phyloP scores from a whole-genome alignment of 2,329 filamentous ascomycete species.

The Colletotrichum cordylinicola region DNA sequence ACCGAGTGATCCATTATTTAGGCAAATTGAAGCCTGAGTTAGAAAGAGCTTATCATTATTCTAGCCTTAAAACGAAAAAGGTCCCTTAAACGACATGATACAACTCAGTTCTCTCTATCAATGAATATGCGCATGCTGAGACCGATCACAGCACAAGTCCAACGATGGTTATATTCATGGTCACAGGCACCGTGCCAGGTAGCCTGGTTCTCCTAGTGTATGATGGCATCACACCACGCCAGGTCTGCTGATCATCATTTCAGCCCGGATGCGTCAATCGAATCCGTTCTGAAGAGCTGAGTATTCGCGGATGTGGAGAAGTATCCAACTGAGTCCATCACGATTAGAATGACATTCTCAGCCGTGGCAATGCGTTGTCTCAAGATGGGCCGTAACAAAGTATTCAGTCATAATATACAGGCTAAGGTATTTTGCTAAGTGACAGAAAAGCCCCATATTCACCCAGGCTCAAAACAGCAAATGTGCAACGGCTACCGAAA shows the following conservation, averaged over 20 bases:
- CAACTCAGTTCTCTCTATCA: not conserved
- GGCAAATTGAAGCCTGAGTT: not conserved
- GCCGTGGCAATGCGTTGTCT: not conserved
- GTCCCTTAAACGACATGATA: not conserved
- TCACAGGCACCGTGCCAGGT: not conserved
- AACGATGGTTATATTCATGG: not conserved
- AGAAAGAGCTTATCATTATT: not conserved
- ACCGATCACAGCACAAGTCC: not conserved
- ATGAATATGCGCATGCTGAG: not conserved
- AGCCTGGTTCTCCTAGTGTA: not conserved
- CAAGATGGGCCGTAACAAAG: not conserved
- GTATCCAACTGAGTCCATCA: not conserved
- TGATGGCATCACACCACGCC: not conserved
- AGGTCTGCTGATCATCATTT: not conserved
- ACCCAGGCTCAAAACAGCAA: not conserved
- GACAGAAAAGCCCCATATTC: not conserved
- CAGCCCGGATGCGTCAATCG: not conserved
- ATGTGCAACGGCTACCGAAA: not conserved
- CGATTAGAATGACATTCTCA: not conserved
- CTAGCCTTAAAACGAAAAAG: not conserved
- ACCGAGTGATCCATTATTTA: not conserved
- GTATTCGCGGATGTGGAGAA: not conserved
- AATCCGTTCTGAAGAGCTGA: not conserved
- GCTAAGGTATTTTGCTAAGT: not conserved
- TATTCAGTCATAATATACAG: not conserved